A percentile compares a stretch with the other conserved stretches of the same genome.
phyloP scores from a whole-genome alignment of 2,329 filamentous ascomycete genomes.

The Colletotrichum sojae region DNA sequence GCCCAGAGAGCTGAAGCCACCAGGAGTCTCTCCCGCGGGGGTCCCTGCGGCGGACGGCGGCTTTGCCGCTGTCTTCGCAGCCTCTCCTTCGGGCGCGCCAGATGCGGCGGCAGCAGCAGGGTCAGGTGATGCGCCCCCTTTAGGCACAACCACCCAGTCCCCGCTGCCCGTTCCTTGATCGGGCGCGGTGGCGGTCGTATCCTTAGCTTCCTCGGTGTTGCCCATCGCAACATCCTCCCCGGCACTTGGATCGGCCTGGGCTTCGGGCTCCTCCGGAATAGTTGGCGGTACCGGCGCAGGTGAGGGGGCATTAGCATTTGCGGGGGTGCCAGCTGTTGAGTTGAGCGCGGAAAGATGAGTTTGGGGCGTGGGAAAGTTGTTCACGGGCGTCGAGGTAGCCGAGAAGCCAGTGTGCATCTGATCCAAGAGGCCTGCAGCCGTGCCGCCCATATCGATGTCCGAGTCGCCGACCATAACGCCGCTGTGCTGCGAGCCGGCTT shows the following conservation, averaged over 20 bases:
- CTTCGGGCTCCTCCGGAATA: conserved; percentile 43
- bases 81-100: conserved; percentile 36
- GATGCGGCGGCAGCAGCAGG: conserved; percentile 45
- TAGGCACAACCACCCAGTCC: conserved; percentile 84
- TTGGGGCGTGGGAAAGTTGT: conserved; percentile 74
- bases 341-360: conserved; percentile 68
- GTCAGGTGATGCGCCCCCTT: conserved; percentile 66
- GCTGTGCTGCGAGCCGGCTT: conserved; percentile 69
- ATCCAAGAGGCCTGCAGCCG: conserved; percentile 75
- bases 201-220: conserved; percentile 59
- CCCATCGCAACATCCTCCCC: conserved; percentile 65
- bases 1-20: conserved; percentile 70
- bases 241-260: conserved; percentile 33
- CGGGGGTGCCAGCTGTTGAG: conserved; percentile 71
- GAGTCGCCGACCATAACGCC: conserved; percentile 70
- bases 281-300: conserved; percentile 54
- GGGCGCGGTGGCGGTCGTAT: conserved; percentile 58
- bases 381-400: conserved; percentile 71
- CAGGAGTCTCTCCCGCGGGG: conserved; percentile 53
- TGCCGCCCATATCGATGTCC: conserved; percentile 76
- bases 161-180: conserved; percentile 68
- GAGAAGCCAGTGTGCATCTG: conserved; percentile 77
- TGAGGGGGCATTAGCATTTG: conserved; percentile 61
- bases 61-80: conserved; percentile 30
- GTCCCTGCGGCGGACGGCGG: conserved; percentile 58